Conservation (phyloP, 352 stramenopile genomes). For the Phytophthora boehmeriae region DNA sequence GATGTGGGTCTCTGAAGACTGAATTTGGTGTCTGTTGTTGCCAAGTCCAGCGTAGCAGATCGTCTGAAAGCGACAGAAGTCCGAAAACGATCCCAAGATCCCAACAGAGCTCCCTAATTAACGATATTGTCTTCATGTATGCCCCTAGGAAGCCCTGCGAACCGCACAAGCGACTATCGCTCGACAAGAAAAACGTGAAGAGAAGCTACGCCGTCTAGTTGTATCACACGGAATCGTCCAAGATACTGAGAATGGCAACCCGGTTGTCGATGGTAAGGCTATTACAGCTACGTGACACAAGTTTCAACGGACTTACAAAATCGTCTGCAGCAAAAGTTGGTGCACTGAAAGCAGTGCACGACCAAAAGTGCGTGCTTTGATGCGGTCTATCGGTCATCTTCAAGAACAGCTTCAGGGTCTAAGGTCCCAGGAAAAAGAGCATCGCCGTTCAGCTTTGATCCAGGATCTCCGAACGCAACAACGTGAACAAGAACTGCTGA, state of each 20-base stretch:
- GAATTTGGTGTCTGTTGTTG: neutral
- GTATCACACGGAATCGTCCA: slow-evolving; percentile 44
- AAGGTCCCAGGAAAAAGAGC: slow-evolving; percentile 87
- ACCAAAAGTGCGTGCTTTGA: slow-evolving; percentile 80
- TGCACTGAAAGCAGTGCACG: slow-evolving; percentile 71
- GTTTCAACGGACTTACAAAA: neutral
- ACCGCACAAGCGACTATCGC: slow-evolving; percentile 63
- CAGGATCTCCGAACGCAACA: slow-evolving; percentile 78
- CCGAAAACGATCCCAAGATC: neutral
- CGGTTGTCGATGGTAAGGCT: slow-evolving; percentile 46
- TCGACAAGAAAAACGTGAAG: slow-evolving; percentile 64
- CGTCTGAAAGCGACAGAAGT: slow-evolving; percentile 62
- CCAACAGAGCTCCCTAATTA: neutral
- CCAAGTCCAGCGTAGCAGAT: slow-evolving; percentile 45
- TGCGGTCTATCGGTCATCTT: slow-evolving; percentile 87
- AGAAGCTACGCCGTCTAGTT: slow-evolving; percentile 59
- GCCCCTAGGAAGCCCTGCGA: slow-evolving; percentile 49
- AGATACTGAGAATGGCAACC: slow-evolving; percentile 37
- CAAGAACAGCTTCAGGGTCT: slow-evolving; percentile 75
- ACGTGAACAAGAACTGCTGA: slow-evolving; percentile 81
- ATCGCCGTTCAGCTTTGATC: slow-evolving; percentile 85
- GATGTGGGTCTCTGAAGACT: neutral
- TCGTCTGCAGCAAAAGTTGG: slow-evolving; percentile 55
- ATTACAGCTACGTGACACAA: neutral
- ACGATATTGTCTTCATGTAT: neutral